Conservation (phyloP, 2,329 filamentous ascomycete species). For the Arthrobotrys megalospora region DNA sequence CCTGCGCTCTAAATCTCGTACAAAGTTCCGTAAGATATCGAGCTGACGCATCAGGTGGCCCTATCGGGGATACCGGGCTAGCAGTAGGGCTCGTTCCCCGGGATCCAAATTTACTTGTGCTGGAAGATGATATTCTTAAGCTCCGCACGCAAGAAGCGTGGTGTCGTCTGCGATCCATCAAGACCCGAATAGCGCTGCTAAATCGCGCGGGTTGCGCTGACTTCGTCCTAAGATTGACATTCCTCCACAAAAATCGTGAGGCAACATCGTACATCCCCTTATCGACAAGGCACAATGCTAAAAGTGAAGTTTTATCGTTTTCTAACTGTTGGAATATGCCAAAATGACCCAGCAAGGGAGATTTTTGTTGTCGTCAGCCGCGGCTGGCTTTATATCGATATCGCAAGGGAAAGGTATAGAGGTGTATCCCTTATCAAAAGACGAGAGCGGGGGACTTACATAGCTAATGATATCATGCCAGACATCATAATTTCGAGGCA, state of each 20-base stretch:
- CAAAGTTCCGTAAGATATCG: conserved; percentile 57
- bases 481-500: conserved; percentile 57
- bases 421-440: conserved; percentile 14
- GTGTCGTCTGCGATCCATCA: conserved; percentile 59
- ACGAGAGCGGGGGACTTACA: conserved; percentile 40
- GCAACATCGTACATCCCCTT: conserved; percentile 59
- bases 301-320: conserved; percentile 59
- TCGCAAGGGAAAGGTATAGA: conserved; percentile 26
- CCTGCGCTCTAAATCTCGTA: conserved; percentile 51
- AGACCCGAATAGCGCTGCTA: conserved; percentile 52
- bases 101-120: conserved; percentile 57
- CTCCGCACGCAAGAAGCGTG: conserved; percentile 56
- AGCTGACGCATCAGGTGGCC: conserved; percentile 49
- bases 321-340: conserved; percentile 52
- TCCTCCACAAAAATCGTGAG: conserved; percentile 56
- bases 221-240: conserved; percentile 58
- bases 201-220: conserved; percentile 55
- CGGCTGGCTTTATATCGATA: conserved; percentile 49
- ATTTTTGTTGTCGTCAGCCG: conserved; percentile 60
- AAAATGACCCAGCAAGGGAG: conserved; percentile 27
- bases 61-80: conserved; percentile 53
- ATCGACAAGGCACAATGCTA: conserved; percentile 58
- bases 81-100: conserved; percentile 50
- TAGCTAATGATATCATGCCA: conserved; percentile 58
- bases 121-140: conserved; percentile 57